A percentile compares a stretch with the other conserved stretches of the same genome.
Evolutionary conservation across 164 flowering plant species (phyloP).

Genomic region (Liriodendron chinense): DNA sequence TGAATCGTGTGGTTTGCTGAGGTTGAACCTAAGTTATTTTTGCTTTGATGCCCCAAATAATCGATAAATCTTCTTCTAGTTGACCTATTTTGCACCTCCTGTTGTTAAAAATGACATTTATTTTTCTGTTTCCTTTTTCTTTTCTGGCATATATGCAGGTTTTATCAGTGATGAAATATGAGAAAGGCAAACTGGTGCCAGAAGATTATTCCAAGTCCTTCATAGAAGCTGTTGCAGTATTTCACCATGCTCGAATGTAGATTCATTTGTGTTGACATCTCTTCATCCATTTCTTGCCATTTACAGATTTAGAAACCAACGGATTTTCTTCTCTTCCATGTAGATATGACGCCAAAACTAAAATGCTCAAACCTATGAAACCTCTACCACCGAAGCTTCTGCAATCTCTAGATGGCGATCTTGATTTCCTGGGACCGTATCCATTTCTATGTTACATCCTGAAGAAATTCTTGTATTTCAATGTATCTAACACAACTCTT

Average conservation of each 20-base stretch:
- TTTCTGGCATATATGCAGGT: slow-evolving; percentile 37
- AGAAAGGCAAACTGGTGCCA: slow-evolving; percentile 65
- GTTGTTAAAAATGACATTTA: neutral
- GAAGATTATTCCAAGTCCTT: slow-evolving; percentile 65
- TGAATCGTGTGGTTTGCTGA: too few relatives aligned
- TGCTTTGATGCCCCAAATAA: neutral
- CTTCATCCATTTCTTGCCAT: neutral
- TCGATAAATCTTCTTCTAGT: neutral
- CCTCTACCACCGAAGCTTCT: slow-evolving; percentile 50
- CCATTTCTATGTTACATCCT: slow-evolving; percentile 25
- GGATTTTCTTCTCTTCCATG: slow-evolving; percentile 9
- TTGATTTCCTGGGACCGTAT: slow-evolving; percentile 90
- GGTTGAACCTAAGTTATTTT: neutral
- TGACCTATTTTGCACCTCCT: neutral
- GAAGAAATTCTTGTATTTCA: neutral
- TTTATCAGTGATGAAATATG: slow-evolving; percentile 54
- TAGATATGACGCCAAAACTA: slow-evolving; percentile 57
- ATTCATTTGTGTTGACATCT: neutral
- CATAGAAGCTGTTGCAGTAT: slow-evolving; percentile 71
- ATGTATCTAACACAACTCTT: neutral
- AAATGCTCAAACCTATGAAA: slow-evolving; percentile 50
- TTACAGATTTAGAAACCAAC: neutral
- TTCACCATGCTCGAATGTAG: slow-evolving; percentile 81
- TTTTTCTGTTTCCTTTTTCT: neutral
- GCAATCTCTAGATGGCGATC: slow-evolving; percentile 40